Base-by-base conservation (phyloP, 768 basidiomycete genomes). In the Tulasnella sp. region DNA sequence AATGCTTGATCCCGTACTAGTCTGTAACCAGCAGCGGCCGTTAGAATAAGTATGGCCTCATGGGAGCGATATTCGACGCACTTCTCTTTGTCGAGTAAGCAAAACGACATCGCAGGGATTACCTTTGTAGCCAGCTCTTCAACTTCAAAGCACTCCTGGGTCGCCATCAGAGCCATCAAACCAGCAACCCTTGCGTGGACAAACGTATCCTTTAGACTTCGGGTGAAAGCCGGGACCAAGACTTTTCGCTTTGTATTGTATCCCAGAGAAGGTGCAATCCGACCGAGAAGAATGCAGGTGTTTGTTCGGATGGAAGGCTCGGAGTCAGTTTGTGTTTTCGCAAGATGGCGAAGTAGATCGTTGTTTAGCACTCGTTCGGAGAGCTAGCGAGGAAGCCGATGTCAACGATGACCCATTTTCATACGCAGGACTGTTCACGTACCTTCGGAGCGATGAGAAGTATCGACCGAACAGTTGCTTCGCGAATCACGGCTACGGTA, bases 241-340 rank as follows among this genome's bases (percentile, higher is more conserved):
- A 99, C 96, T 84, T 99, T 99, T 83, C 93, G 91, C 85, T 96
- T 96, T 3, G 97, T 98, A 83, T 96, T 93, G 80, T 93, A 91
- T 1, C 94, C 94, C 1, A 99, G 87, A 2, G 91, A 89, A 0
- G 95, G 95, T 0, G 94, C 96, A 7, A 99, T 89, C 9, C 97
- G 91, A 24, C 97, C 97, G 80, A 99, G 91, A 4, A 99, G 90
- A 83, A 99, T 98, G 84, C 96, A 97, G 0, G 98, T 98, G 84
- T 99, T 99, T 22, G 98, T 99, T 72, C 98, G 91, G 83, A 99
- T 98, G 7, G 96, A 97, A 3, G 97, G 91, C 86, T 99, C 98
- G 0, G 93, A 88, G 84, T 99, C 98, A 46, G 89, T 91, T 87
- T 99, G 98, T 87, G 95, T 93, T 84, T 95, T 95, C 2, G 97